Percentiles rank a stretch among this genome's conserved stretches.
Conservation (phyloP, 2,329 filamentous ascomycete species). For the Phialophora macrospora region DNA sequence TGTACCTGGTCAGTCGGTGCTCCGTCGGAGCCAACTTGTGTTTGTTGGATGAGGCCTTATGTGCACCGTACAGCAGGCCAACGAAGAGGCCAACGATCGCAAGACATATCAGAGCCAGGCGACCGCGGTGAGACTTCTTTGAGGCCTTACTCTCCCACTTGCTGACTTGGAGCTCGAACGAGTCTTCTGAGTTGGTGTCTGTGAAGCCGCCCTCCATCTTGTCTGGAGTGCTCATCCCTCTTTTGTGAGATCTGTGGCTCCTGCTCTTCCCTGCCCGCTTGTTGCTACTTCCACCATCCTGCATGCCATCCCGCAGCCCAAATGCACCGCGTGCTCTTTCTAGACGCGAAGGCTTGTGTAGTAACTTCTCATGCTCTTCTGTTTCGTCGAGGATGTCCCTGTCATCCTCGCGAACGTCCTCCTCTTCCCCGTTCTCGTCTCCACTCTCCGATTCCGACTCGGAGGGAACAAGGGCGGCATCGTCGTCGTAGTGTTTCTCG, state of each 20-base stretch:
- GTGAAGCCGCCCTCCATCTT: constrained; percentile 80
- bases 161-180: constrained; percentile 58
- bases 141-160: constrained; percentile 43
- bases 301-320: constrained; percentile 51
- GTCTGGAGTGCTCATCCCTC: constrained; percentile 62
- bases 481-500: constrained; percentile 38
- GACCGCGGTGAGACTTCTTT: constrained; percentile 39
- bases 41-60: constrained; percentile 55
- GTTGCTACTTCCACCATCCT: constrained; percentile 53
- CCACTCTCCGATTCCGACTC: constrained; percentile 28
- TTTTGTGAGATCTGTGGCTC: constrained; percentile 57
- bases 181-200: constrained; percentile 66
- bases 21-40: constrained; percentile 36
- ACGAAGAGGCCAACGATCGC: constrained; percentile 60
- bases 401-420: constrained; percentile 24
- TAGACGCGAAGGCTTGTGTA: constrained; percentile 49
- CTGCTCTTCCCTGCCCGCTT: constrained; percentile 49
- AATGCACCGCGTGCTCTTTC: constrained; percentile 49
- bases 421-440: constrained; percentile 12
- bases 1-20: constrained; percentile 47
- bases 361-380: constrained; percentile 61
- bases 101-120: constrained; percentile 36
- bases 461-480: constrained; percentile 30
- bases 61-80: constrained; percentile 61
- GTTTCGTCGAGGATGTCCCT: constrained; percentile 69